phyloP scores from a whole-genome alignment of 225 moss, liverwort and hornwort genomes.

The Sphagnum contortum region DNA sequence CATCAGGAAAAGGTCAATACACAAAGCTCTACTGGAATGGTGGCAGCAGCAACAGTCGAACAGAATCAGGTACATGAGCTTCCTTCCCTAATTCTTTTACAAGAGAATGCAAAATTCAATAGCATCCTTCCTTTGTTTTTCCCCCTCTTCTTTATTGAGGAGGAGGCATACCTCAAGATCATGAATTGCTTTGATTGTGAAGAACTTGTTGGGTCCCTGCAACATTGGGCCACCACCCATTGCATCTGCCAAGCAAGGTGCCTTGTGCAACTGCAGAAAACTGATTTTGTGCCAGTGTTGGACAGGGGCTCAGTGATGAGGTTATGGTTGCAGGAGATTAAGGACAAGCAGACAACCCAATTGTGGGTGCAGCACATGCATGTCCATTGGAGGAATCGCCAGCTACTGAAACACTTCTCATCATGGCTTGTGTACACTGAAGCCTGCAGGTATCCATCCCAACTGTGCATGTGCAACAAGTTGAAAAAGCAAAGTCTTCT shows the following conservation, averaged over 20 bases:
- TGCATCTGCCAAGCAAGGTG: too few relatives aligned
- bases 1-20: slow-evolving; percentile 24
- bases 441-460: slow-evolving; percentile 43
- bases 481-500: background rate
- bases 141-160: too few relatives aligned
- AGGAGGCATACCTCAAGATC: too few relatives aligned
- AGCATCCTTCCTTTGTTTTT: too few relatives aligned
- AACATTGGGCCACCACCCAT: too few relatives aligned
- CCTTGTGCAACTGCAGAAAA: too few relatives aligned
- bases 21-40: slow-evolving; percentile 25
- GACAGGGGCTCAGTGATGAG: slow-evolving; percentile 27
- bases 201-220: too few relatives aligned
- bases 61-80: slow-evolving; percentile 19
- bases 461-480: background rate
- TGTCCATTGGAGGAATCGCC: slow-evolving; percentile 24
- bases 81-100: too few relatives aligned
- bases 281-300: slow-evolving; percentile 3
- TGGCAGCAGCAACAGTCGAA: slow-evolving; percentile 20
- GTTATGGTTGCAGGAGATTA: slow-evolving; percentile 51
- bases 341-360: slow-evolving; percentile 29
- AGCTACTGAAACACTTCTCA: slow-evolving; percentile 39
- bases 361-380: slow-evolving; percentile 31
- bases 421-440: slow-evolving; percentile 49
- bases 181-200: too few relatives aligned
- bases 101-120: too few relatives aligned